These are phyloP conservation scores for Schizonepeta tenuifolia DNA, from an alignment of 257 asterid genomes.

Conservation along the genomic window DNA sequence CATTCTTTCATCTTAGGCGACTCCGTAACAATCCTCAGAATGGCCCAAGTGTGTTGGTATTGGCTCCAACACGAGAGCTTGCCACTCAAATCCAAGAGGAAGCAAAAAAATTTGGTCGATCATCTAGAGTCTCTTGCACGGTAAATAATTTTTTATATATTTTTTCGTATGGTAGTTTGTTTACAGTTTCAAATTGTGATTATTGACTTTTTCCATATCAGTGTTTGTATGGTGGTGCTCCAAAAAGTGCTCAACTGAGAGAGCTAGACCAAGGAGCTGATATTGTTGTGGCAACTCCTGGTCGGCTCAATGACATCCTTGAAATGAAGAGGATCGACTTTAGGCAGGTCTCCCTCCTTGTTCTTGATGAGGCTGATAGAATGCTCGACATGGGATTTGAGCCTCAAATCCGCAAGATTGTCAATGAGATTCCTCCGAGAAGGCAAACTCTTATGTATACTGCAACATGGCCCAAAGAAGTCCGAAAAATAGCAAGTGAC, in stretches of 20 bases:
- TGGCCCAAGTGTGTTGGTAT: slow-evolving; percentile 90
- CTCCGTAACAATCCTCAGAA: slow-evolving; percentile 72
- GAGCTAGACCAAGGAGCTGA: slow-evolving; percentile 94
- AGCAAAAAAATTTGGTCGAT: slow-evolving; percentile 93
- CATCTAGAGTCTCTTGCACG: slow-evolving; percentile 94
- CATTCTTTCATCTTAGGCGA: slow-evolving; percentile 78
- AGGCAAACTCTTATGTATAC: slow-evolving; percentile 99
- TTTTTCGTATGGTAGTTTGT: not conserved
- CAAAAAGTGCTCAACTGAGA: slow-evolving; percentile 83
- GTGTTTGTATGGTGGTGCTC: slow-evolving; percentile 99
- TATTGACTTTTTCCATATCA: slow-evolving; percentile 41
- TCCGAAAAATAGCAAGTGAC: slow-evolving; percentile 86
- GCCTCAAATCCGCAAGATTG: slow-evolving; percentile 97
- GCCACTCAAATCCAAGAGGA: slow-evolving; percentile 99
- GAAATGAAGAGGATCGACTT: slow-evolving; percentile 93
- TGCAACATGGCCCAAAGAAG: slow-evolving; percentile 99
- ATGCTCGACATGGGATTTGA: slow-evolving; percentile 99
- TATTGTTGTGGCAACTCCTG: slow-evolving; percentile 97
- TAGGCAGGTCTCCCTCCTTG: slow-evolving; percentile 89
- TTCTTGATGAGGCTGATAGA: slow-evolving; percentile 99
- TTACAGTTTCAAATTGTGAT: slow-evolving; percentile 3
- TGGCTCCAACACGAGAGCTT: slow-evolving; percentile 98
- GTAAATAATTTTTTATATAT: slow-evolving; percentile 39
- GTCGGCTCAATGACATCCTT: slow-evolving; percentile 96
- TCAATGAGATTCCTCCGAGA: slow-evolving; percentile 88